Percentiles rank a stretch among this genome's conserved stretches.
phyloP scores from a whole-genome alignment of 768 basidiomycete genomes.

The Clitopilus hobsonii region DNA sequence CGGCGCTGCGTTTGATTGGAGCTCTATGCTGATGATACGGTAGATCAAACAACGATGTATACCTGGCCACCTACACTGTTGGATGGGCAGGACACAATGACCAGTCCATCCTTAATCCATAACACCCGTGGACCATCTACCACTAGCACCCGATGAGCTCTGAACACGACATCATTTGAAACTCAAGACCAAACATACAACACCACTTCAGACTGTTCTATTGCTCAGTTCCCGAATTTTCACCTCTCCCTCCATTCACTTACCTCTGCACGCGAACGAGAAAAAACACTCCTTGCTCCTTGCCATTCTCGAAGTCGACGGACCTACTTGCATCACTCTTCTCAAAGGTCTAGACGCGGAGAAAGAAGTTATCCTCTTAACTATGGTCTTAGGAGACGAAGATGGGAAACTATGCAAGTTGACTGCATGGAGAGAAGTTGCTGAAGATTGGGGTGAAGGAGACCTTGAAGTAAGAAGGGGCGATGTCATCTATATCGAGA shows the following conservation, averaged over 20 bases:
- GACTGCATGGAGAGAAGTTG: conserved; percentile 75
- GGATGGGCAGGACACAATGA: conserved; percentile 9
- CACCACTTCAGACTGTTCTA: conserved; percentile 67
- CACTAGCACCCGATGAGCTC: background rate
- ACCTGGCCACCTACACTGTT: conserved; percentile 53
- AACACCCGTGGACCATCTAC: conserved; percentile 10
- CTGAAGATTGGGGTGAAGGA: conserved; percentile 63
- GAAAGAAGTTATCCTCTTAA: conserved; percentile 61
- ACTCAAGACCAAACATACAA: conserved; percentile 38
- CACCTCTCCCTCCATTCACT: conserved; percentile 65
- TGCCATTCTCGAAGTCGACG: conserved; percentile 72
- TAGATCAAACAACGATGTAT: conserved; percentile 46
- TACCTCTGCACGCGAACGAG: conserved; percentile 27
- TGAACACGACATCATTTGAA: conserved; percentile 15
- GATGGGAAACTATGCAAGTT: conserved; percentile 64
- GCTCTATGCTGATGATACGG: background rate
- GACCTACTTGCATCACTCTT: conserved; percentile 61
- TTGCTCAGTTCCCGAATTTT: conserved; percentile 69
- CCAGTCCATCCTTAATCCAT: conserved; percentile 23
- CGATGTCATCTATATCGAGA: conserved; percentile 67
- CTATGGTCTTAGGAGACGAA: conserved; percentile 72
- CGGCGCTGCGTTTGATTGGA: background rate
- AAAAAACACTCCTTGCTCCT: conserved; percentile 53
- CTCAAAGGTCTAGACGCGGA: conserved; percentile 71
- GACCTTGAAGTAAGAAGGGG: conserved; percentile 54